These are phyloP conservation scores for Calonectria pseudoreteaudii DNA, from an alignment of 2,329 filamentous ascomycete species.

Conservation along the genomic window DNA sequence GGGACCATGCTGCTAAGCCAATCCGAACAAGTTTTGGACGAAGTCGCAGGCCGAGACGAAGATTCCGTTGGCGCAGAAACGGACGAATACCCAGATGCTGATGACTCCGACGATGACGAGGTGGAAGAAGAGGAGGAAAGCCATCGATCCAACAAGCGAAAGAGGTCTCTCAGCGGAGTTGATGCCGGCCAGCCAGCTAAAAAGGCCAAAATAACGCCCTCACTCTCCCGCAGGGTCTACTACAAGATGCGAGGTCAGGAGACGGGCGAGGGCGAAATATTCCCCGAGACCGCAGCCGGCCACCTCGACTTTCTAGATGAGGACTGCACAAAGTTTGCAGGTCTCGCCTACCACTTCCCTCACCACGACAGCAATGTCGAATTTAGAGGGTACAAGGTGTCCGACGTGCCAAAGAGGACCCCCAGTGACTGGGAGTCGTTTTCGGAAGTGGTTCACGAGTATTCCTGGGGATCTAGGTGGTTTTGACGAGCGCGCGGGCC, in stretches of 20 bases:
- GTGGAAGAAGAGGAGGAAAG: not conserved
- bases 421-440: not conserved
- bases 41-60: not conserved
- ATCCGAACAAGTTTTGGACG: slow-evolving; percentile 14
- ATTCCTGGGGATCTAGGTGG: not conserved
- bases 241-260: slow-evolving; percentile 20
- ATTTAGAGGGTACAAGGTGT: slow-evolving; percentile 24
- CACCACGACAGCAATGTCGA: not conserved
- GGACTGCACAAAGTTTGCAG: slow-evolving; percentile 4
- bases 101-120: not conserved
- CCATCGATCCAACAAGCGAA: not conserved
- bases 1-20: slow-evolving; percentile 19
- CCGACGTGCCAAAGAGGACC: not conserved
- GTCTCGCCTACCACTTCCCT: slow-evolving; percentile 16
- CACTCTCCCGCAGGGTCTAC: slow-evolving; percentile 17
- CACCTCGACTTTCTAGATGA: slow-evolving; percentile 23
- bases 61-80: not conserved
- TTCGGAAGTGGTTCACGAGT: not conserved
- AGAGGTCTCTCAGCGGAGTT: not conserved
- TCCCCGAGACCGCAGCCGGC: not conserved
- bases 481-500: not conserved
- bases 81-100: not conserved
- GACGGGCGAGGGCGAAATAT: slow-evolving; percentile 19
- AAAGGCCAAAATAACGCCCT: not conserved
- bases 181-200: not conserved